phyloP scores from a whole-genome alignment of 208 protist species.

The Naegleria gruberi region DNA sequence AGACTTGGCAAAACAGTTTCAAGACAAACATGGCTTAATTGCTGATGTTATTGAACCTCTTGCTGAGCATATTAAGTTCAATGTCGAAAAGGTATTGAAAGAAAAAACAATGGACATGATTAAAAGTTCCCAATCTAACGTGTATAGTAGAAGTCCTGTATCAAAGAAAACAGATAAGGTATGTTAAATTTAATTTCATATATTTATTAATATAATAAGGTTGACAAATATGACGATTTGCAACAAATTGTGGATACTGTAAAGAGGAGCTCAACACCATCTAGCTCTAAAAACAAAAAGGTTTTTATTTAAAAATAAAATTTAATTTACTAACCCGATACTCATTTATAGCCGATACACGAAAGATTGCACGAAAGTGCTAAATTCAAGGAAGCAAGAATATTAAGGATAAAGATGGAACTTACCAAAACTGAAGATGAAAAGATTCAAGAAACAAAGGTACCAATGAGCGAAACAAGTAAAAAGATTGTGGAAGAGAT shows the following conservation, averaged over 20 bases:
- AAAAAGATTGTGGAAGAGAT: neutral
- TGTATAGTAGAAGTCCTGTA: neutral
- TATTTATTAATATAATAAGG: neutral
- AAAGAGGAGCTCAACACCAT: neutral
- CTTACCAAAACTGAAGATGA: neutral
- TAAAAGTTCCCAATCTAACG: neutral
- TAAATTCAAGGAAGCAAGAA: slow-evolving; percentile 2
- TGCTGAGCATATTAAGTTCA: neutral
- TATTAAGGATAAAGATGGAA: neutral
- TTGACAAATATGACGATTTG: neutral
- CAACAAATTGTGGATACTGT: neutral
- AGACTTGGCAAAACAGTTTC: neutral
- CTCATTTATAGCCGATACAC: neutral
- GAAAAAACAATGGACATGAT: neutral
- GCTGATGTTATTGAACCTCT: neutral
- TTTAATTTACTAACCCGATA: neutral
- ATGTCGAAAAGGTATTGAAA: neutral
- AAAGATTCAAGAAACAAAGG: neutral
- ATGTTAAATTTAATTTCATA: too few species aligned
- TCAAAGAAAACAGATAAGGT: neutral
- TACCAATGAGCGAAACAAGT: neutral
- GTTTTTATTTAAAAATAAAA: neutral
- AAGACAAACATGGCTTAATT: neutral
- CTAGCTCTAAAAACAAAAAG: neutral
- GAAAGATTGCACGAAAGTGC: slow-evolving; percentile 3